Base-by-base conservation (phyloP, 1,284 basidiomycete species). In the Thelephora terrestris region DNA sequence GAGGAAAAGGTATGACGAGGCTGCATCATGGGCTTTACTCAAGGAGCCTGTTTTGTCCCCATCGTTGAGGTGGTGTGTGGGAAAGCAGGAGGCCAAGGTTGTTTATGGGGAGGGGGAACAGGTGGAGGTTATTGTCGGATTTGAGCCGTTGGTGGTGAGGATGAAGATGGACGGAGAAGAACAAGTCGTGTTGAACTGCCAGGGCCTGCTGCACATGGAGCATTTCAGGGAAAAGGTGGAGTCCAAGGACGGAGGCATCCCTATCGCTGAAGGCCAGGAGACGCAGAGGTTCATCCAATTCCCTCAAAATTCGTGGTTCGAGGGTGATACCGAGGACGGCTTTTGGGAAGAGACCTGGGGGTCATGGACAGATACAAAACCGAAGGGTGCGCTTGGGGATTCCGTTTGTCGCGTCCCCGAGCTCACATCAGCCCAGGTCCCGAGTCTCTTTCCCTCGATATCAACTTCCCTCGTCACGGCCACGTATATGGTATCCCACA, bases 401-500 rank as follows among this genome's bases (percentile, higher is more conserved):
- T 29, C 46, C 24, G 4, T 3, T 45, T 25, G n/a, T n/a, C n/a
- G n/a, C n/a, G 23, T 45, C 14, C 18, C 55, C 5, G 46, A 29
- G 17, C 25, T 47, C n/a, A 49, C 38, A 46, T 24, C 34, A 46
- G 52, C 25, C 47, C 29, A 18, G 92, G 93, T 17, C 96, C 95
- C 20, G 93, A 99, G 66, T 93, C 89, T 0, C 74, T 97, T 48
- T 92, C 87, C 1, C 62, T 99, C 52, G 96, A 99, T 61, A 86
- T 99, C 57, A 79, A 80, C 50, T 99, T 99, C 76, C 94, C 94
- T 1, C 84, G 81, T 53, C 91, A 93, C 52, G 78, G 81, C 27
- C 85, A 89, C 52, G 81, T 98, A 50, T 99, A 91, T 58, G 95
- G 96, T 49, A 91, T 99, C 39, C 95, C 96, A 3, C 92, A 99